phyloP scores from a whole-genome alignment of 2,329 filamentous ascomycete genomes.

The Monosporascus sp. region DNA sequence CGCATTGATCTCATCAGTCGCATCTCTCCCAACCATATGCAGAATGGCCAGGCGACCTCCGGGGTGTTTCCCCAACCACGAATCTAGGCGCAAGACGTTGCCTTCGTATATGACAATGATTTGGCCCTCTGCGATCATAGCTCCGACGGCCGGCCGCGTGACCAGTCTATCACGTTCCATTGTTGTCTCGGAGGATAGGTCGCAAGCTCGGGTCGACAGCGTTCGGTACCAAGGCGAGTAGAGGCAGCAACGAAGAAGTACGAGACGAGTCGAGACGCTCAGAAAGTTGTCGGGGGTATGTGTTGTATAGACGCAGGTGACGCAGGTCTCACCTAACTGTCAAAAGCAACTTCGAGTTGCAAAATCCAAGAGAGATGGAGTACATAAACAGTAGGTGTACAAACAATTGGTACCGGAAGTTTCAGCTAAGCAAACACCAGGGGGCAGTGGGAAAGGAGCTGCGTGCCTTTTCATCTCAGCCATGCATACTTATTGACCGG shows the following conservation, averaged over 20 bases:
- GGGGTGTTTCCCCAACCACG: slow-evolving; percentile 54
- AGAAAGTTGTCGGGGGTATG: too few species aligned
- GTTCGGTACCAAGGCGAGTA: not conserved
- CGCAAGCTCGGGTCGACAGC: not conserved
- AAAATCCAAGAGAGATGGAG: not conserved
- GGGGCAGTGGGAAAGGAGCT: not conserved
- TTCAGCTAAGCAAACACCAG: not conserved
- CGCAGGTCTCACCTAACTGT: not conserved
- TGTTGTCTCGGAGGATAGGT: not conserved
- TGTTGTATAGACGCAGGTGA: not conserved
- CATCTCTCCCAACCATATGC: slow-evolving; percentile 57
- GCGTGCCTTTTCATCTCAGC: not conserved
- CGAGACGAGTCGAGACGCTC: not conserved
- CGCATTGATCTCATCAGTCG: slow-evolving; percentile 54
- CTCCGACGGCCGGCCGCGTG: slow-evolving; percentile 40
- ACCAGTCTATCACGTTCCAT: slow-evolving; percentile 35
- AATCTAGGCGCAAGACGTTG: slow-evolving; percentile 47
- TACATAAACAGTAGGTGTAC: not conserved
- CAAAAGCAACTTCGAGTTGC: not conserved
- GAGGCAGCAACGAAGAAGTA: not conserved
- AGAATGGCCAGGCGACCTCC: slow-evolving; percentile 53
- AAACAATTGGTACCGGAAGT: not conserved
- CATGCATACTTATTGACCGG: not conserved
- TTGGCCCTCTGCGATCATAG: slow-evolving; percentile 48
- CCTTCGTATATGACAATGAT: slow-evolving; percentile 53